Conservation (phyloP, 805 yeast genomes). For the Candida tallmaniae region DNA sequence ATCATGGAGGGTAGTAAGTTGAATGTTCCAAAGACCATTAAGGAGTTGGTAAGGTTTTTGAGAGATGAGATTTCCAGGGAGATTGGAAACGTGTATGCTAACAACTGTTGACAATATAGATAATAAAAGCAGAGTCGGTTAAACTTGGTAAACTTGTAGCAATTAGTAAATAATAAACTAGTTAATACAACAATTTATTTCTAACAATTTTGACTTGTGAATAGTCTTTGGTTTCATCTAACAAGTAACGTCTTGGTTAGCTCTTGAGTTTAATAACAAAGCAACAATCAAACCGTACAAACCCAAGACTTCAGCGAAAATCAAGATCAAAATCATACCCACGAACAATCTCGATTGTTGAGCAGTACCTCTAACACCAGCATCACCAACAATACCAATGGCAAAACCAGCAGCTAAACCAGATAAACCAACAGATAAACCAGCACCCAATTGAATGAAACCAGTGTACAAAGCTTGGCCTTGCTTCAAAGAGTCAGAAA, state of each 20-base stretch:
- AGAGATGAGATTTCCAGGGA: conserved; percentile 30
- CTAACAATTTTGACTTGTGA: no score
- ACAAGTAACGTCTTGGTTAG: conserved; percentile 86
- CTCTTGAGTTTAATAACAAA: conserved; percentile 94
- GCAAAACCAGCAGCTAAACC: conserved; percentile 97
- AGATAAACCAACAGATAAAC: conserved; percentile 92
- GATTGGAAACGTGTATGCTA: conserved; percentile 32
- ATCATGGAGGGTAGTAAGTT: conserved; percentile 3
- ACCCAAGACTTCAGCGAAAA: conserved; percentile 89
- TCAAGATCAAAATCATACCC: conserved; percentile 82
- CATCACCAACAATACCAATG: conserved; percentile 91
- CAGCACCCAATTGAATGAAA: conserved; percentile 97
- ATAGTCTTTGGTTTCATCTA: no score
- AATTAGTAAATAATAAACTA: no score
- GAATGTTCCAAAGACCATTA: conserved; percentile 22
- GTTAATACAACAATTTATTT: no score
- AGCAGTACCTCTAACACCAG: conserved; percentile 84
- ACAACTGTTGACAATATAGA: background rate
- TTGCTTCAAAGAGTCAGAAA: conserved; percentile 84
- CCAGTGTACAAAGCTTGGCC: conserved; percentile 91
- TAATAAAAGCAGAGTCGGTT: no score
- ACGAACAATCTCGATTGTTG: conserved; percentile 86
- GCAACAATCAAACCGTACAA: conserved; percentile 96
- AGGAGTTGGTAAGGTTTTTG: conserved; percentile 21
- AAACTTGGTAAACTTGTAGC: no score